phyloP scores from a whole-genome alignment of 2,329 filamentous ascomycete genomes.

The Rhinocladiella similis region DNA sequence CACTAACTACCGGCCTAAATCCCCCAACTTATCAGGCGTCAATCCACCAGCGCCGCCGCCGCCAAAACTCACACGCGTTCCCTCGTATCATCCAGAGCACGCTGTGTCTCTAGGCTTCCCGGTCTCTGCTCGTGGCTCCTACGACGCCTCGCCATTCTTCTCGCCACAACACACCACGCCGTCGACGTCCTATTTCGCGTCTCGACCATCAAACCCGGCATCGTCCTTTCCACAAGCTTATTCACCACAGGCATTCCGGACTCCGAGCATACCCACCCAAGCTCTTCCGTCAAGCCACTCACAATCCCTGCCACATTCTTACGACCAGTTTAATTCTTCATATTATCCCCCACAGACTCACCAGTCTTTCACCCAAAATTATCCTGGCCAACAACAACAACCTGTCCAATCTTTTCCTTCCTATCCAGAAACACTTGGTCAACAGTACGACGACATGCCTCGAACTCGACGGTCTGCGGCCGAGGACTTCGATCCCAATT shows the following conservation, averaged over 20 bases:
- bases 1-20: conserved; percentile 45
- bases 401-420: conserved; percentile 3
- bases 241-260: conserved; percentile 15
- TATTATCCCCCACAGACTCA: conserved; percentile 37
- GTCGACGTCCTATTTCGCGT: conserved; percentile 27
- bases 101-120: conserved; percentile 34
- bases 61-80: conserved; percentile 35
- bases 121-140: conserved; percentile 40
- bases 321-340: conserved; percentile 19
- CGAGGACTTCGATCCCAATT: conserved; percentile 31
- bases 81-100: conserved; percentile 33
- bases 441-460: conserved; percentile 40
- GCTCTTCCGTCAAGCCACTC: conserved; percentile 29
- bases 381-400: not conserved
- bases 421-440: conserved; percentile 7
- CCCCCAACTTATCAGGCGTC: conserved; percentile 53
- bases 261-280: conserved; percentile 16
- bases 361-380: conserved; percentile 28
- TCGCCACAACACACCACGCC: conserved; percentile 33
- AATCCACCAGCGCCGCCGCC: conserved; percentile 31
- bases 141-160: conserved; percentile 50
- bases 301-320: conserved; percentile 30
- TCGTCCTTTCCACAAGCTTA: conserved; percentile 7
- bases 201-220: conserved; percentile 7
- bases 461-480: conserved; percentile 41